These are phyloP conservation scores for Aspergillus panamensis DNA, from an alignment of 495 filamentous ascomycete genomes.

Conservation along the genomic window DNA sequence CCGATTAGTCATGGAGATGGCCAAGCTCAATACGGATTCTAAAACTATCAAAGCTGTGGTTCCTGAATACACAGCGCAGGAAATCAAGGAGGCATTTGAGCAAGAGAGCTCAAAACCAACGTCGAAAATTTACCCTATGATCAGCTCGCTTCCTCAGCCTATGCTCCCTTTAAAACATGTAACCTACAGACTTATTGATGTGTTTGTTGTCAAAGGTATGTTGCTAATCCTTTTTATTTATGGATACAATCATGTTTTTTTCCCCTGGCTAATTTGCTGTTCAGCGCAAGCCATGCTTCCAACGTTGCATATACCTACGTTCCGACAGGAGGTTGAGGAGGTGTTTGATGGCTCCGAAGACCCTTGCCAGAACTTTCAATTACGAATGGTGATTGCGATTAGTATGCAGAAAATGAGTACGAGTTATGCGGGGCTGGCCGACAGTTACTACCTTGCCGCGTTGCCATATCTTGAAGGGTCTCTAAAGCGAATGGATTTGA, in stretches of 20 bases:
- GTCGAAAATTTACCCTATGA: constrained; percentile 71
- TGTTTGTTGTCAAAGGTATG: constrained; percentile 78
- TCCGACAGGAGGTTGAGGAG: constrained; percentile 69
- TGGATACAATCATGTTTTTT: constrained; percentile 7
- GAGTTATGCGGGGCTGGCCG: constrained; percentile 78
- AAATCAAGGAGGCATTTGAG: constrained; percentile 54
- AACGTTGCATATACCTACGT: constrained; percentile 75
- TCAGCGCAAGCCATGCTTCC: constrained; percentile 82
- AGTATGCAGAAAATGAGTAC: constrained; percentile 84
- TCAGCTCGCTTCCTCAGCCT: constrained; percentile 68
- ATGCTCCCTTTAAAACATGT: constrained; percentile 63
- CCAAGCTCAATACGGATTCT: constrained; percentile 79
- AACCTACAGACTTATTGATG: constrained; percentile 68
- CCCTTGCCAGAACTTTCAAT: constrained; percentile 77
- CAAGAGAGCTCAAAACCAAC: constrained; percentile 58
- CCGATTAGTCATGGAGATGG: constrained; percentile 88
- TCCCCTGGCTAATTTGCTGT: constrained; percentile 13
- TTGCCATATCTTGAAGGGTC: constrained; percentile 75
- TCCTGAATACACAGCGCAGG: constrained; percentile 60
- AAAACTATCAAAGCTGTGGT: constrained; percentile 85
- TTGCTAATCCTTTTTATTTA: constrained; percentile 13
- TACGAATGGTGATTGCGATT: constrained; percentile 87
- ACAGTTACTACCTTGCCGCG: constrained; percentile 87
- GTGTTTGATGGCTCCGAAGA: constrained; percentile 74
- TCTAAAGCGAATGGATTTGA: constrained; percentile 74